Base-by-base conservation (phyloP, 2,329 filamentous ascomycete species). In the Talaromyces rugulosus region DNA sequence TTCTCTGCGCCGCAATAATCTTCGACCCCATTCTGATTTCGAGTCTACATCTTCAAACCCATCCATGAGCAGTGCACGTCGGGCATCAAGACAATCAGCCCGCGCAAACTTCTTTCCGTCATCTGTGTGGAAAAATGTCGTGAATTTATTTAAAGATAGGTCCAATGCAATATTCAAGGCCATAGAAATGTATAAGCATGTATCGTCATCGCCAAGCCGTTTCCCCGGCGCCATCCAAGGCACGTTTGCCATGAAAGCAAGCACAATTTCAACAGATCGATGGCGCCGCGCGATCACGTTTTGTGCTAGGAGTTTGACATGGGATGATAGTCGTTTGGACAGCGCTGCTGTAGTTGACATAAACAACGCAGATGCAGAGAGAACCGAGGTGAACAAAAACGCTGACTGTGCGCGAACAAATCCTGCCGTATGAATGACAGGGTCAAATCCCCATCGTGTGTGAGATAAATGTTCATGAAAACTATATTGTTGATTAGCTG, bases 221-320 rank as follows among this genome's bases (percentile, higher is more conserved):
- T 67, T 67, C 4, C 72, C 74, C 9, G 73, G 70, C 2, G 87
- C 87, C 83, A 91, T 90, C 89, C 89, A 91, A 0, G 89, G 89
- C 6, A 91, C 83, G 64, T 90, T 90, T 34, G 90, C 83, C 85
- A 91, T 88, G 69, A 91, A 91, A 0, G 87, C 89, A 1, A 91
- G 77, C 0, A 91, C 86, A 61, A 91, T 90, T 70, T 91, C 89
- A 5, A 90, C 87, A 0, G 89, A 91, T 61, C 87, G 83, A 68
- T 86, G 83, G 2, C 87, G 84, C 53, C 83, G 81, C 0, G 81
- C 75, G 56, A 88, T 85, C 51, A 91, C 82, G 31, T 83, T 81
- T 30, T 86, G 83, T 0, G 86, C 88, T 3, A 91, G 80, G 28
- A 79, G 79, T 64, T 85, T 87, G 64, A 83, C 83, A 66, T 91